These are phyloP conservation scores for Aspergillus sp. DNA, from an alignment of 2,329 filamentous ascomycete species.

Conservation along the genomic window DNA sequence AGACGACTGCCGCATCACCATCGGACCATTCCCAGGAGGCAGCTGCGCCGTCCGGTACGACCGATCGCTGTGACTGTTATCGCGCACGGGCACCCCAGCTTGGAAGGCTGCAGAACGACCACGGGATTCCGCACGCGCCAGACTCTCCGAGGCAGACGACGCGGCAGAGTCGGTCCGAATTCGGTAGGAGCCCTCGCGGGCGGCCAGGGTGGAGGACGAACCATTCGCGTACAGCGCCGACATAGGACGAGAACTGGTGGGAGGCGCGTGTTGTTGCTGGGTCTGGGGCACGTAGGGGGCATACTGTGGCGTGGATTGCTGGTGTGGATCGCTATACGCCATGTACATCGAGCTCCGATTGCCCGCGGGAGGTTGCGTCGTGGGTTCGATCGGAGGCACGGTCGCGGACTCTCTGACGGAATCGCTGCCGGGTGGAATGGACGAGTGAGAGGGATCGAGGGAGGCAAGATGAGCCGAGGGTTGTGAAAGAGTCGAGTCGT, in stretches of 20 bases:
- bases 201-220: conserved; percentile 36
- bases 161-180: conserved; percentile 59
- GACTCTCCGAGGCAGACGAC: conserved; percentile 55
- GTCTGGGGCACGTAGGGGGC: conserved; percentile 38
- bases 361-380: conserved; percentile 24
- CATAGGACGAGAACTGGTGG: conserved; percentile 42
- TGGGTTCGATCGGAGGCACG: conserved; percentile 19
- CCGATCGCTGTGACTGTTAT: conserved; percentile 67
- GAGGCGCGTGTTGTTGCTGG: conserved; percentile 39
- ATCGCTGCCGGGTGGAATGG: conserved; percentile 8
- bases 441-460: conserved; percentile 18
- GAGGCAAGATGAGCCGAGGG: conserved; percentile 16
- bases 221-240: conserved; percentile 51
- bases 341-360: conserved; percentile 45
- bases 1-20: conserved; percentile 75
- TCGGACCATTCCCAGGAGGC: conserved; percentile 57
- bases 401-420: background rate
- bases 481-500: conserved; percentile 19
- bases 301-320: conserved; percentile 43
- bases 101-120: conserved; percentile 59
- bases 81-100: conserved; percentile 62
- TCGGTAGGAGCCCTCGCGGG: conserved; percentile 50
- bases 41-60: conserved; percentile 64
- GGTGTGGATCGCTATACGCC: conserved; percentile 45
- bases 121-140: conserved; percentile 63